A percentile compares a stretch with the other conserved stretches of the same genome.
Conservation (phyloP, 805 yeast genomes). For the Cyberlindnera suaveolens region DNA sequence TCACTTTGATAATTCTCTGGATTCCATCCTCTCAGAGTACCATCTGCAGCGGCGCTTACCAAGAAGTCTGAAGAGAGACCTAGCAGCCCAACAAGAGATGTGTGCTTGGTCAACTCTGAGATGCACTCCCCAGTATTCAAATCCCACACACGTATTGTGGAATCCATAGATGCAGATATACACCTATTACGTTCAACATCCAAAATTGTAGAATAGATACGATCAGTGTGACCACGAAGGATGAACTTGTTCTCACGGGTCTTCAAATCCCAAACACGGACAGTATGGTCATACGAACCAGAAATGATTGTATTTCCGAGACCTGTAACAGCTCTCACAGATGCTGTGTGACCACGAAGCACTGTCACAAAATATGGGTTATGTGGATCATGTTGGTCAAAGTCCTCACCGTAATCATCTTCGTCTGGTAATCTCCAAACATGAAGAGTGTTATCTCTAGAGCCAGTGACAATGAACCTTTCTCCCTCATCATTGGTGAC, state of each 20-base stretch:
- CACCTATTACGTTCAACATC: conserved; percentile 75
- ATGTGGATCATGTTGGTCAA: conserved; percentile 27
- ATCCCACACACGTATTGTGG: conserved; percentile 87
- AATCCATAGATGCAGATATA: conserved; percentile 87
- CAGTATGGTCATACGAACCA: conserved; percentile 86
- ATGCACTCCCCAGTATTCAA: conserved; percentile 66
- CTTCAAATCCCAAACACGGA: conserved; percentile 86
- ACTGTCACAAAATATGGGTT: conserved; percentile 64
- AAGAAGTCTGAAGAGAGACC: conserved; percentile 69
- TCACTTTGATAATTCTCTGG: conserved; percentile 65
- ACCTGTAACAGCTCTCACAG: conserved; percentile 86
- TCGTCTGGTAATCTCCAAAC: conserved; percentile 74
- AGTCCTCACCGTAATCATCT: conserved; percentile 24
- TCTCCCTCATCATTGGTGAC: conserved; percentile 60
- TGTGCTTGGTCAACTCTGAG: conserved; percentile 77
- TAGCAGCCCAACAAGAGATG: conserved; percentile 81
- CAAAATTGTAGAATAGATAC: conserved; percentile 83
- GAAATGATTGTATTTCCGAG: conserved; percentile 77
- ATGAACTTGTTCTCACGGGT: conserved; percentile 68
- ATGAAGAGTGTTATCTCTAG: conserved; percentile 78
- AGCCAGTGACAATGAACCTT: conserved; percentile 80
- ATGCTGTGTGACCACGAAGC: conserved; percentile 67
- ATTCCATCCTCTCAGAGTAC: conserved; percentile 89
- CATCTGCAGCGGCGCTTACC: conserved; percentile 95
- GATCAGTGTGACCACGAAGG: conserved; percentile 77